Percentiles rank a stretch among this genome's conserved stretches.
phyloP scores from a whole-genome alignment of 148 eudicot species.

The Camellia lanceoleosa region DNA sequence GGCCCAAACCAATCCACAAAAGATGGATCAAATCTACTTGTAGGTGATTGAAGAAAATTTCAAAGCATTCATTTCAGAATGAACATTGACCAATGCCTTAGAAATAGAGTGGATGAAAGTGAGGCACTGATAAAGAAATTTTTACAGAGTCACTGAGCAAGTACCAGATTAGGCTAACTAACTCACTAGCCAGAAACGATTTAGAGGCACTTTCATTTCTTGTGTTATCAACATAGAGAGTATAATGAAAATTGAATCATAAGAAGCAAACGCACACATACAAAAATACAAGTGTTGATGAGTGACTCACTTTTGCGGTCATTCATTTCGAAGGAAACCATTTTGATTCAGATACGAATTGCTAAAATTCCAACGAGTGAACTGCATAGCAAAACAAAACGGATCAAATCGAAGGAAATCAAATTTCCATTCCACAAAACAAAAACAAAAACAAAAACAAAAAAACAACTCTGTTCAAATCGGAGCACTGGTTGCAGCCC shows the following conservation, averaged over 20 bases:
- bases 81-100: background rate
- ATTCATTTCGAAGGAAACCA: constrained; percentile 68
- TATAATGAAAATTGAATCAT: background rate
- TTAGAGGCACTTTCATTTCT: background rate
- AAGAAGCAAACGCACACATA: constrained; percentile 5
- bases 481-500: background rate
- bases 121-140: background rate
- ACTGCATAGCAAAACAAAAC: background rate
- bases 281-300: background rate
- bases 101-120: background rate
- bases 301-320: constrained; percentile 55
- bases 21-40: background rate
- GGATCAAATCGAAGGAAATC: background rate
- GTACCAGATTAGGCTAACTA: background rate
- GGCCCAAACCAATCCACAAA: background rate
- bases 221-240: background rate
- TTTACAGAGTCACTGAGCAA: background rate
- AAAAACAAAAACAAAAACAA: background rate
- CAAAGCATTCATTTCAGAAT: background rate
- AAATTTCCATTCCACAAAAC: background rate
- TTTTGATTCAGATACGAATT: constrained; percentile 16
- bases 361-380: constrained; percentile 1
- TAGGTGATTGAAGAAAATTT: background rate
- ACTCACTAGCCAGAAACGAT: background rate
- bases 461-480: background rate